A percentile compares a stretch with the other conserved stretches of the same genome.
These are phyloP conservation scores for Excoecaria agallocha DNA, from an alignment of 345 rosid species.

Conservation along the genomic window DNA sequence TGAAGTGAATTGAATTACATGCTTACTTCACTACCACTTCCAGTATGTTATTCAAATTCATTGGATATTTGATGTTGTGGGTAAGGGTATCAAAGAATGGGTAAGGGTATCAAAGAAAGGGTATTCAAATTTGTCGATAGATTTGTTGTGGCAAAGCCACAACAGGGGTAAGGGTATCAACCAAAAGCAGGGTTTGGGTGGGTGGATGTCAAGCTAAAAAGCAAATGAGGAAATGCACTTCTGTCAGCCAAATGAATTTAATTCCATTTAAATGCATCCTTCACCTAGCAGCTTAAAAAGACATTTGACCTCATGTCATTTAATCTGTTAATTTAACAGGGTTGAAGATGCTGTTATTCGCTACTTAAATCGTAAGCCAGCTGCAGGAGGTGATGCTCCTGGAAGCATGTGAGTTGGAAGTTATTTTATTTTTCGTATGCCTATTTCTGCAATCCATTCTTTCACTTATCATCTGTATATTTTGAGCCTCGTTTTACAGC, in stretches of 20 bases:
- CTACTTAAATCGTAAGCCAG: constrained; percentile 88
- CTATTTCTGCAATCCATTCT: background rate
- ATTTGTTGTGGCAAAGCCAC: background rate
- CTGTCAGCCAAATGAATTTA: background rate
- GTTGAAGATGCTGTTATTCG: constrained; percentile 98
- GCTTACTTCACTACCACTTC: background rate
- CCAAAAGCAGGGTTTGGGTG: background rate
- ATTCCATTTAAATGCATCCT: background rate
- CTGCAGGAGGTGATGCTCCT: constrained; percentile 78
- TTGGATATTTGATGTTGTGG: background rate
- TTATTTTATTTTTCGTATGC: background rate
- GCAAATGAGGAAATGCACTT: background rate
- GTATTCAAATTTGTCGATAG: too few relatives aligned
- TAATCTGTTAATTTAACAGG: constrained; percentile 38
- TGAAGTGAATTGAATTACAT: background rate
- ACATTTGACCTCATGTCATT: background rate
- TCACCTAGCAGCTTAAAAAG: background rate
- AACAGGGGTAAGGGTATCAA: background rate
- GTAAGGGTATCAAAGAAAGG: too few relatives aligned
- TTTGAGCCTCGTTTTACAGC: constrained; percentile 15
- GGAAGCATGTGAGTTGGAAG: constrained; percentile 58
- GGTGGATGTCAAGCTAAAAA: background rate
- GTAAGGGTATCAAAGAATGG: too few relatives aligned
- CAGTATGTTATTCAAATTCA: background rate
- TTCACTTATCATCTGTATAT: constrained; percentile 20